phyloP scores from a whole-genome alignment of 257 asterid genomes.

The Solanum paucissectum region DNA sequence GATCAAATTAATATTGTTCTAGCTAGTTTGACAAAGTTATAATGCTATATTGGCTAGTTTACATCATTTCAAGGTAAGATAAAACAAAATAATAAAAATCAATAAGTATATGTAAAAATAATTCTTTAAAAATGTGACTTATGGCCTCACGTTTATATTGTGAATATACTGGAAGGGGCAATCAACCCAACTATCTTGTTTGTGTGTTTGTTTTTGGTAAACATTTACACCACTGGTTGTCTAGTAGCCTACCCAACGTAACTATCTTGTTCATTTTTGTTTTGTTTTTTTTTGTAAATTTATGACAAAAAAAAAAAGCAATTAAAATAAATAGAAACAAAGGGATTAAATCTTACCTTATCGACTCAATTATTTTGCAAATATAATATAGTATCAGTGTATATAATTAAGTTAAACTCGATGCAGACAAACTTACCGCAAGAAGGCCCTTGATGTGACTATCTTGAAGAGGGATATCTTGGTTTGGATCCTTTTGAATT shows the following conservation, averaged over 20 bases:
- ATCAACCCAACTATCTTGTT: background rate
- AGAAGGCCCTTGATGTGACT: slow-evolving; percentile 29
- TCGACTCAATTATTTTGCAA: no score
- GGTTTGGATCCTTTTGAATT: slow-evolving; percentile 20
- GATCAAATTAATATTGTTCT: background rate
- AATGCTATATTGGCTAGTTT: background rate
- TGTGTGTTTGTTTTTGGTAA: background rate
- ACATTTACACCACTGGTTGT: background rate
- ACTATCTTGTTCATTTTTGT: background rate
- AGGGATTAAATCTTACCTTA: background rate
- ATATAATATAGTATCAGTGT: no score
- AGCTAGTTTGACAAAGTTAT: background rate
- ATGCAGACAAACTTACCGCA: background rate
- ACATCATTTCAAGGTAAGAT: background rate
- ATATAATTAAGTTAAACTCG: no score
- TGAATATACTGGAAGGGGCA: background rate
- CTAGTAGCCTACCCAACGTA: background rate
- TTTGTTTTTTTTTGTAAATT: no score
- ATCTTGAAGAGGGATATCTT: background rate
- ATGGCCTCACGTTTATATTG: background rate
- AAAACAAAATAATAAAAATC: background rate
- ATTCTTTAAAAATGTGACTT: background rate
- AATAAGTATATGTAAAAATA: background rate
- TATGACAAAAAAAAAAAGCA: no score
- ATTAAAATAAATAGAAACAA: no score